Conservation (phyloP, 306 rosid species). For the Castanospermum australe region DNA sequence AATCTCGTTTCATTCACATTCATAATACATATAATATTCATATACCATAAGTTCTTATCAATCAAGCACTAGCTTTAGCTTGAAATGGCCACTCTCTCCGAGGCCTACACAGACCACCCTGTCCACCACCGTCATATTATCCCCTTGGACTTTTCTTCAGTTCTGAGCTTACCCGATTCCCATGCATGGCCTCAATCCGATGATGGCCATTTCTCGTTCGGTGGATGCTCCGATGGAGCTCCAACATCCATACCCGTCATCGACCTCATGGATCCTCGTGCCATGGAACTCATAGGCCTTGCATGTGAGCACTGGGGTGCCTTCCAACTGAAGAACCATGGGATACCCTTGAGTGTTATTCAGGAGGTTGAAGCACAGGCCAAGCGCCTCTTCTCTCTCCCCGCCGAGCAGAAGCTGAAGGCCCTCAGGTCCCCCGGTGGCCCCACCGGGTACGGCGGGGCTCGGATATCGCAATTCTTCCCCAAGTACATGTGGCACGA, state of each 20-base stretch:
- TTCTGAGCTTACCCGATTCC: constrained; percentile 49
- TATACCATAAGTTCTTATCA: not conserved
- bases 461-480: constrained; percentile 58
- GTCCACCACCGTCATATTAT: constrained; percentile 40
- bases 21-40: not conserved
- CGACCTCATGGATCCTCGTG: constrained; percentile 51
- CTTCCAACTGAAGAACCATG: constrained; percentile 61
- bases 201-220: not conserved
- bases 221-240: not conserved
- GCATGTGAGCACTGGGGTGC: constrained; percentile 71
- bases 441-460: constrained; percentile 58
- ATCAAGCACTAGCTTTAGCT: not conserved
- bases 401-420: constrained; percentile 44
- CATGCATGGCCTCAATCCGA: constrained; percentile 46
- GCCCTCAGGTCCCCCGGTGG: constrained; percentile 52
- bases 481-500: constrained; percentile 77
- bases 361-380: constrained; percentile 43
- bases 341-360: constrained; percentile 21
- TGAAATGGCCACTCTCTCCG: constrained; percentile 48
- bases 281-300: constrained; percentile 26
- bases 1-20: not conserved
- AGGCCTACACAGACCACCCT: constrained; percentile 43
- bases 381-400: constrained; percentile 44
- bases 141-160: constrained; percentile 59
- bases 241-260: constrained; percentile 42